Conservation (phyloP, 2,329 filamentous ascomycete species). For the Fusarium sp. region DNA sequence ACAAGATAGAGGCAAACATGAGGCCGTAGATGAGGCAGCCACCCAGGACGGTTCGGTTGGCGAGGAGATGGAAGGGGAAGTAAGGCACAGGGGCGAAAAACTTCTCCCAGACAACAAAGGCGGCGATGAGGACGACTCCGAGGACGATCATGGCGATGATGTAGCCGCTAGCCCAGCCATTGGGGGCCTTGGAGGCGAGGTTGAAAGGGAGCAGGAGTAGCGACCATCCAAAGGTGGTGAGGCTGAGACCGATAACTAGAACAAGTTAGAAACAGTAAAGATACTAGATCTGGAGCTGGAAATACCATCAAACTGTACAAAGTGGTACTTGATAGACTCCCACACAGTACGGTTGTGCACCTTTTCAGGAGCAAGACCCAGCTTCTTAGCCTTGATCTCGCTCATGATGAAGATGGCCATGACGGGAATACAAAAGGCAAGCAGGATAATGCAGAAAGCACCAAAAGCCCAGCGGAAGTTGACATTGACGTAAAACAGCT, state of each 20-base stretch:
- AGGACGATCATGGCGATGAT: constrained; percentile 63
- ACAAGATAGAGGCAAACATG: constrained; percentile 36
- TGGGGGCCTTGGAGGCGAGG: constrained; percentile 48
- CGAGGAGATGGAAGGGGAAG: constrained; percentile 32
- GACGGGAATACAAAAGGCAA: constrained; percentile 55
- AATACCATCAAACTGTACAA: constrained; percentile 68
- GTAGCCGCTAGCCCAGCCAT: constrained; percentile 57
- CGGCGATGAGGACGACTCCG: constrained; percentile 60
- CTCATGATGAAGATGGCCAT: constrained; percentile 40
- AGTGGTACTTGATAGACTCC: constrained; percentile 64
- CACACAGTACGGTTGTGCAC: constrained; percentile 57
- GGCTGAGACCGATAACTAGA: not conserved
- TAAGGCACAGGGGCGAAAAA: constrained; percentile 32
- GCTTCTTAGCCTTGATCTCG: constrained; percentile 57
- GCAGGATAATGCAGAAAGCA: constrained; percentile 71
- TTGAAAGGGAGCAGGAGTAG: constrained; percentile 66
- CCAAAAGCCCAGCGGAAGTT: constrained; percentile 66
- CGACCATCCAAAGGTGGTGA: not conserved
- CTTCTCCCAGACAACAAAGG: constrained; percentile 57
- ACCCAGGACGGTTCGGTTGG: constrained; percentile 27
- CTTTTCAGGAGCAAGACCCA: constrained; percentile 59
- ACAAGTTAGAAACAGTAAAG: constrained; percentile 3
- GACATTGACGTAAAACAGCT: constrained; percentile 51
- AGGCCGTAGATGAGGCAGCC: constrained; percentile 27
- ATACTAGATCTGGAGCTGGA: not conserved